phyloP scores from a whole-genome alignment of 192 early-diverging fungal species.

The Coemansia sp. region DNA sequence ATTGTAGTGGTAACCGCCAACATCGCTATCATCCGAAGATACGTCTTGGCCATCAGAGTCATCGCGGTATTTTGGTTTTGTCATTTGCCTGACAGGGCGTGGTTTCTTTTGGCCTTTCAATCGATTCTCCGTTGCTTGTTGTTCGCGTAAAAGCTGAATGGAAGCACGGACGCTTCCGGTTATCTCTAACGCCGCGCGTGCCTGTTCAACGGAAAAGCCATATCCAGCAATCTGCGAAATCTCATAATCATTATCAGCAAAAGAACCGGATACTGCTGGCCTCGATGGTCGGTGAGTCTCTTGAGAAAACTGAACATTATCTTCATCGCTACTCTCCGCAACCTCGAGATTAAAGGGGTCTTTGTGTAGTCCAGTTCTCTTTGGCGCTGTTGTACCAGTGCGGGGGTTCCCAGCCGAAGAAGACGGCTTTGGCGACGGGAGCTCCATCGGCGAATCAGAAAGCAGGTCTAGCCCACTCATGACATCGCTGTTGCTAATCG shows the following conservation, averaged over 20 bases:
- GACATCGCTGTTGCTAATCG: neutral
- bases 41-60: neutral
- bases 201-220: constrained; percentile 73
- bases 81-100: neutral
- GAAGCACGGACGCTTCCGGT: constrained; percentile 65
- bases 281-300: neutral
- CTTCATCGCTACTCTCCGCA: constrained; percentile 23
- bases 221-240: constrained; percentile 78
- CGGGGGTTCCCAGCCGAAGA: neutral
- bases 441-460: constrained; percentile 4
- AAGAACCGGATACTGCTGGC: constrained; percentile 13
- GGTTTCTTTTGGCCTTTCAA: constrained; percentile 7
- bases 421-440: neutral
- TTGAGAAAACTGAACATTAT: constrained; percentile 19
- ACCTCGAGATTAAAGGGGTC: neutral
- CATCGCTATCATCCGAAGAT: constrained; percentile 30
- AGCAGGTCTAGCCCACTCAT: constrained; percentile 7
- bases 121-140: constrained; percentile 20
- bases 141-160: constrained; percentile 47
- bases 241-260: constrained; percentile 49
- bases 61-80: constrained; percentile 9
- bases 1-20: constrained; percentile 14
- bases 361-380: neutral
- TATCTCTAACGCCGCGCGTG: constrained; percentile 69
- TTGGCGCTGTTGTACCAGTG: neutral